Base-by-base conservation (phyloP, 805 yeast genomes). In the Saccharomycopsis sp. region DNA sequence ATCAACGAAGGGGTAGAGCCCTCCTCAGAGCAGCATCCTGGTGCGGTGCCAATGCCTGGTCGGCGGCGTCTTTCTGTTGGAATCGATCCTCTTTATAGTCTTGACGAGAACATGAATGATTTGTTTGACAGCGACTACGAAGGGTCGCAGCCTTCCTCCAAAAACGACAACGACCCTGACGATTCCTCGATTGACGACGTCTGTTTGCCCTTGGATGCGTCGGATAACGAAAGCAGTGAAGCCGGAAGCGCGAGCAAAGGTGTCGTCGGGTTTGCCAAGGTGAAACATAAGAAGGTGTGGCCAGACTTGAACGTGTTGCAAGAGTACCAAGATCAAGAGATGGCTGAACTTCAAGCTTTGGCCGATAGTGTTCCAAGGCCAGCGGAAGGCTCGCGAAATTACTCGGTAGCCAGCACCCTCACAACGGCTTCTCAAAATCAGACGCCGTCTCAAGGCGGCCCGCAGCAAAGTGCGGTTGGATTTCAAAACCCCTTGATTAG, bases 131-230 rank as follows among this genome's bases (percentile, higher is more conserved):
- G 47, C 23, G 48, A 44, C 17, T 40, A 44, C 16, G 46, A 42
- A 20, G 43, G 41, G 4, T 43, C 48, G 3, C 48, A 42, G 10
- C 42, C 45, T 2, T 38, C 40, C 4, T 26, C 40, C 2, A 35
- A 36, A 23, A 30, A 18, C n/a, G 18, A 16, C 18, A 34, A 41
- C 21, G 35, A 43, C 21, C 34, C 45, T 2, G 76, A 73, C 38
- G 72, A 74, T 25, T 77, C 94, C 0, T 82, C 95, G 1, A 61
- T 89, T 44, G 88, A 81, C 55, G 98, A 89, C 59, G 98, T 89
- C 16, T 89, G 96, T 54, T 75, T 86, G 58, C 95, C 95, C 0
- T 67, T 87, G 30, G 88, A 80, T 48, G 74, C 71, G 33, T 49
- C 50, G 13, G 57, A 53, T 15, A 49, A 50, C 30, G 47, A 60